phyloP scores from a whole-genome alignment of 129 eudicot species.

The Helichrysum umbraculigerum region DNA sequence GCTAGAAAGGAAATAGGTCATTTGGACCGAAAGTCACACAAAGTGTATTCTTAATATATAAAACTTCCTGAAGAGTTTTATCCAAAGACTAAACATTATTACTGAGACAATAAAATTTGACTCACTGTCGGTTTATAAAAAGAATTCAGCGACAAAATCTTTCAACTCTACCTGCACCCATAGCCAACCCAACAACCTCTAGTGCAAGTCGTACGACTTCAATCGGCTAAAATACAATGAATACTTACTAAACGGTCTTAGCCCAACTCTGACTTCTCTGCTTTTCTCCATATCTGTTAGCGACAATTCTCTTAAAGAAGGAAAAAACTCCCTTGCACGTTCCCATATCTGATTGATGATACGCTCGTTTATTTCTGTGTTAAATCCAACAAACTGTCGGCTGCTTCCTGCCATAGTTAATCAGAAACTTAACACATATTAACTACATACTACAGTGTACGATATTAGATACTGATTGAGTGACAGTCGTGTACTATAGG shows the following conservation, averaged over 20 bases:
- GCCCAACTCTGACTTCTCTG: conserved; percentile 77
- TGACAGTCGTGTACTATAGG: background rate
- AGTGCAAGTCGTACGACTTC: background rate
- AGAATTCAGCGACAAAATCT: background rate
- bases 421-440: background rate
- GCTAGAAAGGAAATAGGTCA: background rate
- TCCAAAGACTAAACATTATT: background rate
- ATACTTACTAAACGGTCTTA: conserved; percentile 96
- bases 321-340: conserved; percentile 79
- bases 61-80: background rate
- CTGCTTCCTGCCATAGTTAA: conserved; percentile 73
- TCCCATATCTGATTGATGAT: conserved; percentile 76
- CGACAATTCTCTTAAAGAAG: conserved; percentile 53
- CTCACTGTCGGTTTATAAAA: background rate
- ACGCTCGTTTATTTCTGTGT: conserved; percentile 62
- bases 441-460: background rate
- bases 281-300: conserved; percentile 46
- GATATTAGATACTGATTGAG: conserved; percentile 2
- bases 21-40: background rate
- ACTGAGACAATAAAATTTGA: background rate
- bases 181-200: background rate
- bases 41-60: background rate
- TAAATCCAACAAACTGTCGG: conserved; percentile 91
- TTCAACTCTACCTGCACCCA: background rate
- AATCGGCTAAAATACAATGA: conserved; percentile 3